Conservation (phyloP, 306 rosid genomes). For the Sicyos baderoa region DNA sequence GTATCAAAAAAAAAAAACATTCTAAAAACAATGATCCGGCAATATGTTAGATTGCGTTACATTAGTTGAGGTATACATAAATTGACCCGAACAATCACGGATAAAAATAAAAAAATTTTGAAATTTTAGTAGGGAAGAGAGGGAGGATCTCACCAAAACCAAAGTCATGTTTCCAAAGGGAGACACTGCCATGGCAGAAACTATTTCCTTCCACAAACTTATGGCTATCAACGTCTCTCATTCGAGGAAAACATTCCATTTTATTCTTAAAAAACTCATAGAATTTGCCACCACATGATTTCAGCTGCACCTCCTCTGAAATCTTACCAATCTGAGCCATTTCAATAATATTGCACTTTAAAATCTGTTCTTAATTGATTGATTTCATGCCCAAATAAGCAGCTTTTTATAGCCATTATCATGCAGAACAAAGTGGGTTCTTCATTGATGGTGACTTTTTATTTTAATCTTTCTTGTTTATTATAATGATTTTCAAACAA, state of each 20-base stretch:
- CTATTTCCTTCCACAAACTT: not conserved
- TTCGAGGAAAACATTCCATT: not conserved
- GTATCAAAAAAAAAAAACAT: too few relatives aligned
- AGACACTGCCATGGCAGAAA: not conserved
- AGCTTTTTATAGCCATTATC: not conserved
- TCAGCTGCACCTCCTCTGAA: not conserved
- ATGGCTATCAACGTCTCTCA: not conserved
- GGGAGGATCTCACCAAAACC: not conserved
- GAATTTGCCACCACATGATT: not conserved
- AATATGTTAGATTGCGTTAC: too few relatives aligned
- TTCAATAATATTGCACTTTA: too few relatives aligned
- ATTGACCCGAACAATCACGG: too few relatives aligned
- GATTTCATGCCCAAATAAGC: not conserved
- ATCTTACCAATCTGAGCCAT: constrained; percentile 11
- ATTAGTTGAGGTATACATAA: too few relatives aligned
- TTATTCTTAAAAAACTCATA: not conserved
- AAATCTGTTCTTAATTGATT: not conserved
- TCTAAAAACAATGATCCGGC: too few relatives aligned
- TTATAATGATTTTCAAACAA: not conserved
- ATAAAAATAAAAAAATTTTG: too few relatives aligned
- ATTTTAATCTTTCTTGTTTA: not conserved
- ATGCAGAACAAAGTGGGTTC: not conserved
- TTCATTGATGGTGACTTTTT: not conserved
- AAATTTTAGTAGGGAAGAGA: too few relatives aligned
- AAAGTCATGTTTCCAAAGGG: not conserved